Evolutionary conservation across 2,329 filamentous ascomycete genomes (phyloP).

Genomic region (Hirsutella minnesotensis): DNA sequence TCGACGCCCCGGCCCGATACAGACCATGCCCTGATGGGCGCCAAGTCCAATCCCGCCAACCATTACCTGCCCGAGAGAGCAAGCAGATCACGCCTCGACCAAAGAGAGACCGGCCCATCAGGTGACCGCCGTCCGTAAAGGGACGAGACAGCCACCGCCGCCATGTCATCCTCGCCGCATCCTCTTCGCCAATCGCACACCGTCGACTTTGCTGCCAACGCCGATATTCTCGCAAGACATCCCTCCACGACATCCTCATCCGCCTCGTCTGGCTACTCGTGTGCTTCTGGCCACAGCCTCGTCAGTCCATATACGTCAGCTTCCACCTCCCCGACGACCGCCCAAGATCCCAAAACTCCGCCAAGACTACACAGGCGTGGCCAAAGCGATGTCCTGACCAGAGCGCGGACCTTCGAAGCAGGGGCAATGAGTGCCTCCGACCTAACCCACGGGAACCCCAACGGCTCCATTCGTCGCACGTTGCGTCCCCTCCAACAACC

Average conservation of each 20-base stretch:
- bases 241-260: constrained; percentile 60
- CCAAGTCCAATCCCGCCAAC: constrained; percentile 7
- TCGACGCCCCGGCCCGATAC: constrained; percentile 14
- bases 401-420: constrained; percentile 35
- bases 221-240: constrained; percentile 41
- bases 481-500: constrained; percentile 62
- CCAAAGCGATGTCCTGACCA: constrained; percentile 55
- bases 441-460: constrained; percentile 48
- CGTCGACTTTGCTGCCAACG: constrained; percentile 29
- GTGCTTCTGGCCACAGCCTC: constrained; percentile 45
- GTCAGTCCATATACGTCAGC: constrained; percentile 54
- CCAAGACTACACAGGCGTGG: constrained; percentile 51
- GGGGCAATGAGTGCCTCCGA: constrained; percentile 30
- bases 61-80: constrained; percentile 2
- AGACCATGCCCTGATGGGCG: constrained; percentile 16
- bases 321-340: constrained; percentile 52
- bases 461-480: constrained; percentile 63
- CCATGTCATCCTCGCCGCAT: constrained; percentile 46
- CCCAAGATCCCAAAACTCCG: constrained; percentile 26
- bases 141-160: constrained; percentile 8
- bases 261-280: constrained; percentile 58
- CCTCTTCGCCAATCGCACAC: constrained; percentile 46
- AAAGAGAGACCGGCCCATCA: not conserved
- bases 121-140: constrained; percentile 7
- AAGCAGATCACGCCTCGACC: no score